Conservation (phyloP, 306 rosid genomes). For the Canavalia ensiformis region DNA sequence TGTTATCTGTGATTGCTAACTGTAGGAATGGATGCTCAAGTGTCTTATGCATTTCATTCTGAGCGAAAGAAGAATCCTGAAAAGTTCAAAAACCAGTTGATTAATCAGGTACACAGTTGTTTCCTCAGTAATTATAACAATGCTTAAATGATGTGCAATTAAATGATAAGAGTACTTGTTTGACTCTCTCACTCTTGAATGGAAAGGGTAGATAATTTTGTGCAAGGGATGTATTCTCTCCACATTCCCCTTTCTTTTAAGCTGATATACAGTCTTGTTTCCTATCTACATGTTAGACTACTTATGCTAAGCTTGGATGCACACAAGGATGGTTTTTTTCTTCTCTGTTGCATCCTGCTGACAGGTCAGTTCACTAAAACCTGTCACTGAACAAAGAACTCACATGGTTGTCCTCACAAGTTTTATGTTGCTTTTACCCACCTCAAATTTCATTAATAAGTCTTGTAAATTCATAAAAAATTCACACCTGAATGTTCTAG, state of each 20-base stretch:
- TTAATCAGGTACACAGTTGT: constrained; percentile 73
- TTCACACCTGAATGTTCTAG: background rate
- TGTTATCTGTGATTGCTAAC: constrained; percentile 29
- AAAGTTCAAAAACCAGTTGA: constrained; percentile 86
- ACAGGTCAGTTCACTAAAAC: constrained; percentile 64
- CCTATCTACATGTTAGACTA: constrained; percentile 60
- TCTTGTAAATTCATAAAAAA: constrained; percentile 30
- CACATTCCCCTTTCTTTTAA: background rate
- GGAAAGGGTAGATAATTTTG: constrained; percentile 37
- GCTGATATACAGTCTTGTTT: constrained; percentile 32
- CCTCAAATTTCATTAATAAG: constrained; percentile 31
- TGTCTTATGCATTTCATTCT: constrained; percentile 94
- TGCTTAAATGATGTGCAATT: background rate
- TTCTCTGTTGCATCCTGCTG: constrained; percentile 66
- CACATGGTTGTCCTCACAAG: constrained; percentile 9
- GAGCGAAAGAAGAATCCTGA: constrained; percentile 94
- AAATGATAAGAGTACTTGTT: constrained; percentile 12
- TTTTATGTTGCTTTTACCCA: background rate
- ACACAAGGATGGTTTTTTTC: constrained; percentile 94
- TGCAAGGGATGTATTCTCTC: constrained; percentile 31
- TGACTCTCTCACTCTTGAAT: constrained; percentile 22
- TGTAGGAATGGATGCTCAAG: constrained; percentile 98
- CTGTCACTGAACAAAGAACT: constrained; percentile 20
- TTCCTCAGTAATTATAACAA: constrained; percentile 17
- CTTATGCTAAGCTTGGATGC: constrained; percentile 87